Base-by-base conservation (phyloP, 257 asterid genomes). In the Vinca minor region DNA sequence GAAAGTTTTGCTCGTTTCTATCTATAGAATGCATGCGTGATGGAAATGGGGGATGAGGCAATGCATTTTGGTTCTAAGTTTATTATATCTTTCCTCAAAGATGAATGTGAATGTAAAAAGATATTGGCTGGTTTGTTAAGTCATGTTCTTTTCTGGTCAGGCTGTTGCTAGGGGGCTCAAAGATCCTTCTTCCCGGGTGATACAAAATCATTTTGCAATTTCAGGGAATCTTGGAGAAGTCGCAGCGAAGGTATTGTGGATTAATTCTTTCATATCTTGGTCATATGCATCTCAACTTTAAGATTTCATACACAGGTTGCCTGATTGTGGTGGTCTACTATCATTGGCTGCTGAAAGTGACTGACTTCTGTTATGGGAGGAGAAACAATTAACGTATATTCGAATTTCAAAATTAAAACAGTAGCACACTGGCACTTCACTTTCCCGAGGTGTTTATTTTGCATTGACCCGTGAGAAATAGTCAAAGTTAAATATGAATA, bases 81-180 rank as follows among this genome's bases (percentile, higher is more conserved):
- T 17, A 10, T 25, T 10, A 34, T 29, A 41, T 47, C 62, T 35
- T 46, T 48, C 57, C n/a, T 36, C 3, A 13, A 49, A 64, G 45
- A 35, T 25, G 59, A 34, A 25, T 69, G n/a, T 48, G 28, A 38
- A 23, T 35, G 13, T 57, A 59, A 28, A n/a, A n/a, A n/a, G n/a
- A 49, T 0, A 52, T 62, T 13, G 32, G 39, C 17, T 56, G 56
- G 49, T 49, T 67, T 69, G 59, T 62, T 14, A 45, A 34, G 1
- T 44, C 64, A 61, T 36, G 31, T 36, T 56, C 64, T 39, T 55
- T 35, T 71, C 71, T 81, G 46, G 73, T 69, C 85, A 92, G 98
- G 98, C 98, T 45, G 91, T 92, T 48, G 98, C 93, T 55, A 87
- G 98, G 70, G 98, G 98, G 18, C 85, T 92, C 39, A 87, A 87